Conservation (phyloP, 768 basidiomycete genomes). For the Boletellus emodensis region DNA sequence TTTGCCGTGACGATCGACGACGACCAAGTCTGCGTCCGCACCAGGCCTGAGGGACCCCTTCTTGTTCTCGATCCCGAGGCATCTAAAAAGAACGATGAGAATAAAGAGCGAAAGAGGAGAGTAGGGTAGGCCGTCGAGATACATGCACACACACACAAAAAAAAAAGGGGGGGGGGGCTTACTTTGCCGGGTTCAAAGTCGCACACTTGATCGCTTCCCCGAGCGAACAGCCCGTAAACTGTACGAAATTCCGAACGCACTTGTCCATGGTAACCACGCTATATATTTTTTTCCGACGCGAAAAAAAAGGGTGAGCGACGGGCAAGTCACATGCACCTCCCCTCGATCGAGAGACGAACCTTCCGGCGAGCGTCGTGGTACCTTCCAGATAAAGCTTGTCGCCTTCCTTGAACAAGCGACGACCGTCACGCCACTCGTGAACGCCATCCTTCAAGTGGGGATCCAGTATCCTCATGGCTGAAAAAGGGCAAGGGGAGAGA, state of each 20-base stretch:
- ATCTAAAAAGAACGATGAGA: slow-evolving; percentile 35
- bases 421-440: slow-evolving; percentile 85
- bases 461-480: slow-evolving; percentile 85
- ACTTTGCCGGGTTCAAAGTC: slow-evolving; percentile 82
- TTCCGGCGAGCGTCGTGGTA: slow-evolving; percentile 85
- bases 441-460: slow-evolving; percentile 79
- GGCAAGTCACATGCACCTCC: too few relatives aligned
- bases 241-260: slow-evolving; percentile 80
- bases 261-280: slow-evolving; percentile 81
- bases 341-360: slow-evolving; percentile 39
- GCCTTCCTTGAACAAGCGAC: slow-evolving; percentile 76
- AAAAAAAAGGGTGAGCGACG: background rate
- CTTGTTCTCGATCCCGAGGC: slow-evolving; percentile 70
- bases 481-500: slow-evolving; percentile 1
- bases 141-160: too few relatives aligned
- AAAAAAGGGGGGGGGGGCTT: too few relatives aligned
- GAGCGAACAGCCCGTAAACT: slow-evolving; percentile 80
- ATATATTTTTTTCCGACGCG: background rate
- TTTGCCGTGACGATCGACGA: slow-evolving; percentile 64
- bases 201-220: slow-evolving; percentile 83
- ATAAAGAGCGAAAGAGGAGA: too few relatives aligned
- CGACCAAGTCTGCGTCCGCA: slow-evolving; percentile 82
- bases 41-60: slow-evolving; percentile 81
- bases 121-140: background rate
- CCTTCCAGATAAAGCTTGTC: slow-evolving; percentile 78